These are phyloP conservation scores for Tothia fuscella DNA, from an alignment of 2,329 filamentous ascomycete genomes.

Conservation along the genomic window DNA sequence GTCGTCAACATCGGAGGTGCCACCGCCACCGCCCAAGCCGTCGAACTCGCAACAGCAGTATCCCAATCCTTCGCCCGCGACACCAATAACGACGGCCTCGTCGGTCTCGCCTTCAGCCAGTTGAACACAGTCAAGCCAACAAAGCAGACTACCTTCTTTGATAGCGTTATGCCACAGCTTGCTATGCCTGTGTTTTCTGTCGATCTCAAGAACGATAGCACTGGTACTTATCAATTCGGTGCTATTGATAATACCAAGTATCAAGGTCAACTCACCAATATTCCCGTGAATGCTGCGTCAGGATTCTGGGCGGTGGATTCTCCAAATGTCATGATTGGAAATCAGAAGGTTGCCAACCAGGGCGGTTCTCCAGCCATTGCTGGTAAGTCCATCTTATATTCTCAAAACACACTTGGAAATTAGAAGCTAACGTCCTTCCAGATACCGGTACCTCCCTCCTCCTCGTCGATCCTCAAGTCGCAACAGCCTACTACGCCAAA, in stretches of 20 bases:
- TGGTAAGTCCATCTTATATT: constrained; percentile 11
- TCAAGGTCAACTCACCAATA: constrained; percentile 48
- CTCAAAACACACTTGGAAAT: neutral
- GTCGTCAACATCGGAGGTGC: constrained; percentile 55
- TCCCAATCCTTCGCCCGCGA: constrained; percentile 47
- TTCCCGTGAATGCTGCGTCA: constrained; percentile 45
- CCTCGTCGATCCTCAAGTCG: constrained; percentile 43
- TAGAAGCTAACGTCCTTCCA: constrained; percentile 5
- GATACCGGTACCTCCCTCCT: constrained; percentile 52
- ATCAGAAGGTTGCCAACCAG: constrained; percentile 43
- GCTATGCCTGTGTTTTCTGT: constrained; percentile 59
- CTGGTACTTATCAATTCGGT: constrained; percentile 64
- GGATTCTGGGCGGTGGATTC: constrained; percentile 62
- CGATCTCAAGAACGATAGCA: constrained; percentile 47
- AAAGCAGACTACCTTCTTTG: constrained; percentile 61
- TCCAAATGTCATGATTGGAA: constrained; percentile 44
- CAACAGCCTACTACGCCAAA: constrained; percentile 33
- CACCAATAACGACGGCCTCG: constrained; percentile 52
- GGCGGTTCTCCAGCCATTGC: constrained; percentile 32
- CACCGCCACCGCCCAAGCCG: constrained; percentile 48
- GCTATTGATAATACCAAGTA: constrained; percentile 53
- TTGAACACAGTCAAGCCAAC: constrained; percentile 54
- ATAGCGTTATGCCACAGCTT: constrained; percentile 51
- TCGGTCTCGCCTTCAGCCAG: constrained; percentile 54
- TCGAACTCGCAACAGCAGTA: constrained; percentile 52